Base-by-base conservation (phyloP, 306 rosid genomes). In the Sindora glabra region DNA sequence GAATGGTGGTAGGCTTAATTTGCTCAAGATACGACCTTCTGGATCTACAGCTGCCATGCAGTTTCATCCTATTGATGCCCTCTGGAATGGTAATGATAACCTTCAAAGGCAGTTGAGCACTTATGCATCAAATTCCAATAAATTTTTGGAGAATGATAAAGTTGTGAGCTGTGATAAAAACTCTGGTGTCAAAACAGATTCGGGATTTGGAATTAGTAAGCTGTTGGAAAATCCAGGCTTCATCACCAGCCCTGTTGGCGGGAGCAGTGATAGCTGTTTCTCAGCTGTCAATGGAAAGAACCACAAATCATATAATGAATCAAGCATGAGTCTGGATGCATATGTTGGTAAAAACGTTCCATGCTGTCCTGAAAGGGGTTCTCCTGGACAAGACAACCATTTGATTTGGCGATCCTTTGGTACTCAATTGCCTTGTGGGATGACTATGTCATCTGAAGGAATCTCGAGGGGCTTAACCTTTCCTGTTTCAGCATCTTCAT, bases 391-490 rank as follows among this genome's bases (percentile, higher is more conserved):
- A 44, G 67, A 39, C 46, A 75, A 61, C 64, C 60, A 60, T 32
- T 44, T 54, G 48, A 59, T 26, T 68, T 30, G 26, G 46, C 56
- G 47, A 65, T 60, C 70, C 16, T 10, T 55, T 14, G 56, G 62
- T 37, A 42, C 64, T 36, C 29, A 33, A 8, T 8, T 64, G 18
- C 59, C 64, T 49, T 65, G 70, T 44, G 77, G 72, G 62, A n/a
- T 48, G 32, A 15, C 23, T 54, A 42, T 56, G 62, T 69, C 77
- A 26, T 33, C 68, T 44, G 74, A 58, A 51, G 77, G 39, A 18
- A 61, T 59, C 72, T 61, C 56, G 38, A 74, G 37, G 67, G 74
- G 83, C 14, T 45, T 46, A 59, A 79, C 85, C 51, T n/a, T 34
- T 59, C 59, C 47, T 33, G 50, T 68, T 58, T 69, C 86, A 58